These are phyloP conservation scores for Colletotrichum sidae DNA, from an alignment of 2,329 filamentous ascomycete genomes.

Conservation along the genomic window DNA sequence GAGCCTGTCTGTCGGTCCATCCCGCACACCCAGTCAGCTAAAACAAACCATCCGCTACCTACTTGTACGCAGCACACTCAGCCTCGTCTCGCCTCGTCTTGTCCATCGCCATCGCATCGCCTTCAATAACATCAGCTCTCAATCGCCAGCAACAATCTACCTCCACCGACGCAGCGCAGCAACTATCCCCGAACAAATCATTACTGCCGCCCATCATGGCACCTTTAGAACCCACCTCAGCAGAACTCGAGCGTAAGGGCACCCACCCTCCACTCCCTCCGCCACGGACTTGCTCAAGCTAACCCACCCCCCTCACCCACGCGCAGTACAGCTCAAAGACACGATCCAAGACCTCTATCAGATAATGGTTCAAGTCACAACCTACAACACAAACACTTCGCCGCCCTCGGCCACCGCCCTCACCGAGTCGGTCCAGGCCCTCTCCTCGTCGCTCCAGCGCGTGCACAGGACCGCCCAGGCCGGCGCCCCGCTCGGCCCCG, in stretches of 20 bases:
- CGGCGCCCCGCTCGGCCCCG: conserved; percentile 29
- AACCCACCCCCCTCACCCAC: not conserved
- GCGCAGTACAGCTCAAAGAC: conserved; percentile 68
- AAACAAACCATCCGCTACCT: conserved; percentile 12
- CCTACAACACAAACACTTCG: conserved; percentile 62
- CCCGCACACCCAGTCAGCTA: conserved; percentile 12
- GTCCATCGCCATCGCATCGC: not conserved
- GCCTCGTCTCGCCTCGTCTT: conserved; percentile 16
- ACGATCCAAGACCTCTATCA: conserved; percentile 74
- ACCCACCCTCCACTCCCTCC: not conserved
- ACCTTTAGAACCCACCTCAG: conserved; percentile 53
- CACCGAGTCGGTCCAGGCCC: conserved; percentile 44
- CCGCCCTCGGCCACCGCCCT: conserved; percentile 20
- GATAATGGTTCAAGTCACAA: conserved; percentile 71
- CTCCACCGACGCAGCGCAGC: too few species aligned
- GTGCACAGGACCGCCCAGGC: conserved; percentile 55
- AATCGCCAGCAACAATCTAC: too few species aligned
- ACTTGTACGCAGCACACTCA: conserved; percentile 9
- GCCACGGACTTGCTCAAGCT: not conserved
- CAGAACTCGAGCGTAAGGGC: conserved; percentile 52
- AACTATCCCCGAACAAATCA: not conserved
- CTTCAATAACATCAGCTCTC: not conserved
- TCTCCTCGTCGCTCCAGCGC: conserved; percentile 52
- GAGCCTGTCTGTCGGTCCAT: conserved; percentile 20
- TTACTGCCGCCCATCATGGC: conserved; percentile 47